phyloP scores from a whole-genome alignment of 805 yeast genomes.

The Metschnikowia cerradonensis region DNA sequence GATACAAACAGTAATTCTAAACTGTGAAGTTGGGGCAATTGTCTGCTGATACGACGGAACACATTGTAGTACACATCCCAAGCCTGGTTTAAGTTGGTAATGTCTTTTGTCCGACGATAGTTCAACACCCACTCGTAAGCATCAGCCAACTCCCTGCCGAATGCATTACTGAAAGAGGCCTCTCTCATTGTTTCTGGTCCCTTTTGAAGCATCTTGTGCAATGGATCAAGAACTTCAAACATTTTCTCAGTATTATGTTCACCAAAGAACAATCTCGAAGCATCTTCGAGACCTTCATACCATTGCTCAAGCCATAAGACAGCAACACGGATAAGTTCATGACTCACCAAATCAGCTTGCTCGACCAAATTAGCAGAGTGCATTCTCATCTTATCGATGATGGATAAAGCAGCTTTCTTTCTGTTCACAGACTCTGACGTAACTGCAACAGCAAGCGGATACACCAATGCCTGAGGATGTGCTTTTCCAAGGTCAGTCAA shows the following conservation, averaged over 20 bases:
- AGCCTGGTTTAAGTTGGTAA: slow-evolving; percentile 87
- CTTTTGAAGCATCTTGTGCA: slow-evolving; percentile 76
- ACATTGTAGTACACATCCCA: slow-evolving; percentile 97
- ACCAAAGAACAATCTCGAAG: slow-evolving; percentile 87
- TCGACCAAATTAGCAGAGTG: slow-evolving; percentile 83
- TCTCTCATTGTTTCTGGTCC: slow-evolving; percentile 94
- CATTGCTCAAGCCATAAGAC: slow-evolving; percentile 97
- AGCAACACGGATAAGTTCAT: slow-evolving; percentile 89
- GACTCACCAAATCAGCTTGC: slow-evolving; percentile 92
- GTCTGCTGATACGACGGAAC: slow-evolving; percentile 85
- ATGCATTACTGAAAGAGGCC: slow-evolving; percentile 85
- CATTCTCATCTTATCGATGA: slow-evolving; percentile 85
- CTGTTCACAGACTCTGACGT: slow-evolving; percentile 88
- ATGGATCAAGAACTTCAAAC: slow-evolving; percentile 86
- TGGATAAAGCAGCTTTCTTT: slow-evolving; percentile 85
- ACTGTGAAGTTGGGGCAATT: slow-evolving; percentile 79
- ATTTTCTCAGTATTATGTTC: slow-evolving; percentile 93
- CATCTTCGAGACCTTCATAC: slow-evolving; percentile 97
- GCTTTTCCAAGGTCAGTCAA: slow-evolving; percentile 87
- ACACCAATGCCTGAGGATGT: slow-evolving; percentile 95
- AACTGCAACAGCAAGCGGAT: slow-evolving; percentile 92
- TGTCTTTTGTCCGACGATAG: slow-evolving; percentile 79
- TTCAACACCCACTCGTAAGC: slow-evolving; percentile 92
- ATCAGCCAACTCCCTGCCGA: slow-evolving; percentile 87
- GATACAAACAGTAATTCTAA: slow-evolving; percentile 91